Evolutionary conservation across 2,329 filamentous ascomycete genomes (phyloP).

Genomic region (Alternaria longipes): DNA sequence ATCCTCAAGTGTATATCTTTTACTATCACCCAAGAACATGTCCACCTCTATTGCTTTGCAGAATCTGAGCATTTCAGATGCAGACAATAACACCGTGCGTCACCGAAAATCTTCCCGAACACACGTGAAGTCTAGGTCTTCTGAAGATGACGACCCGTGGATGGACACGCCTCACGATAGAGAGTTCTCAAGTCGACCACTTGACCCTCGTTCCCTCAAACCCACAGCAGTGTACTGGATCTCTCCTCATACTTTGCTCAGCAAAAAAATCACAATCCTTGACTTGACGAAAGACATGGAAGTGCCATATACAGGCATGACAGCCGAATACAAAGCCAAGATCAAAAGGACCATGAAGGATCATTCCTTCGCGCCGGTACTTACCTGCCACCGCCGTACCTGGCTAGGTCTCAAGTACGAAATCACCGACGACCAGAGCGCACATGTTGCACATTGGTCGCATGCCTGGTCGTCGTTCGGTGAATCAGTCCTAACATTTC

Average conservation of each 20-base stretch:
- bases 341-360: slow-evolving; percentile 31
- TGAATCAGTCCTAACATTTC: slow-evolving; percentile 31
- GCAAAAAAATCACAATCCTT: slow-evolving; percentile 29
- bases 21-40: slow-evolving; percentile 13
- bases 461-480: slow-evolving; percentile 29
- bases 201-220: slow-evolving; percentile 25
- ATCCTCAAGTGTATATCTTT: background rate
- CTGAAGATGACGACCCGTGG: slow-evolving; percentile 19
- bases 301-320: slow-evolving; percentile 30
- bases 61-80: slow-evolving; percentile 17
- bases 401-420: slow-evolving; percentile 29
- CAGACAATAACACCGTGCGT: slow-evolving; percentile 14
- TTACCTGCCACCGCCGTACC: slow-evolving; percentile 20
- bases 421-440: slow-evolving; percentile 23
- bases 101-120: slow-evolving; percentile 19
- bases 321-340: slow-evolving; percentile 27
- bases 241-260: slow-evolving; percentile 29
- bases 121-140: slow-evolving; percentile 4
- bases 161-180: slow-evolving; percentile 22
- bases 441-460: slow-evolving; percentile 28
- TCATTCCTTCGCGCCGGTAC: slow-evolving; percentile 27
- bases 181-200: slow-evolving; percentile 15
- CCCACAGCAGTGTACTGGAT: slow-evolving; percentile 36
- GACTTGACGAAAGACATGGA: slow-evolving; percentile 28
- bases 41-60: slow-evolving; percentile 34